Percentiles rank a stretch among this genome's conserved stretches.
Evolutionary conservation across 805 yeast species (phyloP).

Genomic region (Spathaspora sp.): DNA sequence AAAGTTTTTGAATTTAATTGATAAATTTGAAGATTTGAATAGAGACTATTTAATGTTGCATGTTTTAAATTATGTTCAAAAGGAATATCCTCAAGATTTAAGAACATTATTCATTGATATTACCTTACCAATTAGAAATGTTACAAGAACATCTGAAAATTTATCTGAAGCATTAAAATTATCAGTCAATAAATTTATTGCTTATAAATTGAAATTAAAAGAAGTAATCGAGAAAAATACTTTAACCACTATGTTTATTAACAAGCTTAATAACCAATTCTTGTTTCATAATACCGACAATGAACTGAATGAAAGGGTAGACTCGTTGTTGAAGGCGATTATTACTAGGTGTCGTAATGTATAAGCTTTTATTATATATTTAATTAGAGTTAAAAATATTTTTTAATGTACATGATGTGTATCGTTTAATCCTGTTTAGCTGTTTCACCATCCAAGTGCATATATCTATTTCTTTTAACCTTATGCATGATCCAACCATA

Average conservation of each 20-base stretch:
- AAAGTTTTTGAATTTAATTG: slow-evolving; percentile 55
- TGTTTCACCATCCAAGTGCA: slow-evolving; percentile 20
- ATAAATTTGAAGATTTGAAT: slow-evolving; percentile 65
- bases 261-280: slow-evolving; percentile 22
- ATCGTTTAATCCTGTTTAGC: slow-evolving; percentile 17
- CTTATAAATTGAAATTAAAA: slow-evolving; percentile 47
- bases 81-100: slow-evolving; percentile 34
- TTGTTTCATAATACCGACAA: slow-evolving; percentile 9
- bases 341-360: slow-evolving; percentile 31
- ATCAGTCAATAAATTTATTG: slow-evolving; percentile 67
- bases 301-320: slow-evolving; percentile 17
- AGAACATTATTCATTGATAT: slow-evolving; percentile 52
- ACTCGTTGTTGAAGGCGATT: slow-evolving; percentile 34
- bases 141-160: slow-evolving; percentile 29
- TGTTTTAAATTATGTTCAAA: slow-evolving; percentile 51
- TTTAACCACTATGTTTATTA: slow-evolving; percentile 27
- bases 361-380: neutral
- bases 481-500: slow-evolving; percentile 19
- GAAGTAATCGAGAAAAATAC: slow-evolving; percentile 17
- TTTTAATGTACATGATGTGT: neutral
- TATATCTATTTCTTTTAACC: slow-evolving; percentile 15
- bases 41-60: slow-evolving; percentile 65
- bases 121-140: slow-evolving; percentile 62
- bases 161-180: slow-evolving; percentile 63
- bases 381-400: too few species aligned